Evolutionary conservation across 2,329 filamentous ascomycete species (phyloP).

Genomic region (Colletotrichum sp.): DNA sequence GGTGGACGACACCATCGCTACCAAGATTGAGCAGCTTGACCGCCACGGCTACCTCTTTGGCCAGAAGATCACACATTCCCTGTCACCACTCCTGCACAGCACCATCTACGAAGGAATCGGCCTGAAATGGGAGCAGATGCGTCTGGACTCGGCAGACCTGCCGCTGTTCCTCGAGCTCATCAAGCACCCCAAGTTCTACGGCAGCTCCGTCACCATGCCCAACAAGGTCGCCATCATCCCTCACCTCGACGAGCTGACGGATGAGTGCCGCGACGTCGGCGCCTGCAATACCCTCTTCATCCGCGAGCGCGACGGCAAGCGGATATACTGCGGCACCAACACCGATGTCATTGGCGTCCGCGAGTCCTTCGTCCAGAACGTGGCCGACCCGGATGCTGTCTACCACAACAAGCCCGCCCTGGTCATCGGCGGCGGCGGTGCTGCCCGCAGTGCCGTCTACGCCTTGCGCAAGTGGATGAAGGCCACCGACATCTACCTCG

Average conservation of each 20-base stretch:
- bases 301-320: slow-evolving; percentile 51
- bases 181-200: slow-evolving; percentile 65
- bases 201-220: slow-evolving; percentile 82
- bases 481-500: slow-evolving; percentile 73
- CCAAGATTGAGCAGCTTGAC: slow-evolving; percentile 34
- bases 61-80: slow-evolving; percentile 58
- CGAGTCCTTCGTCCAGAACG: slow-evolving; percentile 70
- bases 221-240: slow-evolving; percentile 80
- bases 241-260: slow-evolving; percentile 74
- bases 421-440: slow-evolving; percentile 79
- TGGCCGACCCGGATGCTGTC: slow-evolving; percentile 44
- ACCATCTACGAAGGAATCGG: slow-evolving; percentile 57
- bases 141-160: slow-evolving; percentile 58
- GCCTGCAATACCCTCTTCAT: slow-evolving; percentile 83
- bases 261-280: slow-evolving; percentile 74
- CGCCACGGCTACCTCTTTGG: slow-evolving; percentile 62
- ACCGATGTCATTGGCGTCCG: slow-evolving; percentile 82
- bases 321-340: slow-evolving; percentile 74
- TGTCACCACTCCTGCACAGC: slow-evolving; percentile 60
- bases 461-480: slow-evolving; percentile 73
- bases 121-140: slow-evolving; percentile 55
- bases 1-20: slow-evolving; percentile 4
- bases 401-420: slow-evolving; percentile 69
- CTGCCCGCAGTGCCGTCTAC: slow-evolving; percentile 79
- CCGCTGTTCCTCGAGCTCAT: slow-evolving; percentile 54